phyloP scores from a whole-genome alignment of 78 protist species.

The Emiliania huxleyi region DNA sequence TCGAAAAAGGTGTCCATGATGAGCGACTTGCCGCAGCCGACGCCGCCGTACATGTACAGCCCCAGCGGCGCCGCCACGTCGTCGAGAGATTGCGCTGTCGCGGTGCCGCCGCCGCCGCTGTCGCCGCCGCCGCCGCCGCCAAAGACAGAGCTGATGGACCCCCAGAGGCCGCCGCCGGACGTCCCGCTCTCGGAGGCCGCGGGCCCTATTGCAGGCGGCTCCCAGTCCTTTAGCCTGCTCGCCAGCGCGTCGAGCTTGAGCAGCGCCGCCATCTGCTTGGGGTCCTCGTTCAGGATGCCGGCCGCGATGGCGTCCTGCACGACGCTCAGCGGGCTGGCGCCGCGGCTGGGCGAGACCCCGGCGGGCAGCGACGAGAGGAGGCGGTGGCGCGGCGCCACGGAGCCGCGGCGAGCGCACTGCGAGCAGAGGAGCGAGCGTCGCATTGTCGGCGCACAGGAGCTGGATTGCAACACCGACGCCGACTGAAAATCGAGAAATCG shows the following conservation, averaged over 20 bases:
- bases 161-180: not conserved
- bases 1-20: conserved; percentile 86
- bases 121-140: not conserved
- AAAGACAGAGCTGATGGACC: not conserved
- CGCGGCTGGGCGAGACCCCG: not conserved
- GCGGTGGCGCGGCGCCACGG: not conserved
- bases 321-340: not conserved
- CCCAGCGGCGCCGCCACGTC: conserved; percentile 30
- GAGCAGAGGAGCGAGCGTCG: no score
- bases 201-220: not conserved
- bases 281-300: not conserved
- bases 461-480: no score
- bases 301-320: not conserved
- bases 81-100: not conserved
- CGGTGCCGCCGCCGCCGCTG: not conserved
- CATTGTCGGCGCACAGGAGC: no score
- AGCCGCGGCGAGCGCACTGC: no score
- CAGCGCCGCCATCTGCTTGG: not conserved
- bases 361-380: not conserved
- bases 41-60: conserved; percentile 82
- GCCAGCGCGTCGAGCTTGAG: not conserved
- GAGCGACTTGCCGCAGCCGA: conserved; percentile 83
- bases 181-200: not conserved
- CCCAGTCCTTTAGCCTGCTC: not conserved
- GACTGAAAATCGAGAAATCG: no score